Evolutionary conservation across 1,284 basidiomycete genomes (phyloP), one percentile per base, ranked within the genome.

Genomic region (Leucoagaricus sp.): DNA sequence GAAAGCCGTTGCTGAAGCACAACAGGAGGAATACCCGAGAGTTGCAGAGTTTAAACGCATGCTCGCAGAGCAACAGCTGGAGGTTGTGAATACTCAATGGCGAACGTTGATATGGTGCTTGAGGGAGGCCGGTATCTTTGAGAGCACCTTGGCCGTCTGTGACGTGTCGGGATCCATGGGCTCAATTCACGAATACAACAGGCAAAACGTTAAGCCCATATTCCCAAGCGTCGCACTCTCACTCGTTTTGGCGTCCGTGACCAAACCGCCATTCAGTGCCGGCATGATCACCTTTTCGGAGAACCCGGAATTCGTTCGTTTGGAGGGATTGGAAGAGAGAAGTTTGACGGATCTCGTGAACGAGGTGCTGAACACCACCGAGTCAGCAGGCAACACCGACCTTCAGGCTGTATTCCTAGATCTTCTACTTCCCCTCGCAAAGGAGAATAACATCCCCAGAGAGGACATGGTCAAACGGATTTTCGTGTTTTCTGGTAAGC

Each of bases 91-190:
- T 57, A 78, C 76, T 0, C 88, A 91, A 66, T 91, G 88, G 89
- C 75, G 77, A 54, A 72, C 82, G 0, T 72, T 90, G 29, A 70
- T 90, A 17, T 68, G 73, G 13, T 75, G 75, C 6, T 69, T 89
- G 8, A 71, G 74, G 12, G 80, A 82, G 40, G 73, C 79, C 0
- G 85, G 86, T 0, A 67, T 71, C 9, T 63, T 91, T 38, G 78
- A 85, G 0, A 87, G 83, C 60, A 76, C 79, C 8, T 68, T 91
- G n/a, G 87, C 87, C 0, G 65, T 90, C 10, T 89, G 86, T 65
- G 89, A 91, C 63, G 87, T 90, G 10, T 88, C 85, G 0, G 87
- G 85, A 0, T 87, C 85, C 1, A 90, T 90, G 88, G 84, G 84
- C 0, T 42, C 4, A 4, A 8, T 75, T 17, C 1, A n/a, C 10